Percentiles rank a stretch among this genome's conserved stretches.
Evolutionary conservation across 2,329 filamentous ascomycete genomes (phyloP).

Genomic region (Phoma herbarum): DNA sequence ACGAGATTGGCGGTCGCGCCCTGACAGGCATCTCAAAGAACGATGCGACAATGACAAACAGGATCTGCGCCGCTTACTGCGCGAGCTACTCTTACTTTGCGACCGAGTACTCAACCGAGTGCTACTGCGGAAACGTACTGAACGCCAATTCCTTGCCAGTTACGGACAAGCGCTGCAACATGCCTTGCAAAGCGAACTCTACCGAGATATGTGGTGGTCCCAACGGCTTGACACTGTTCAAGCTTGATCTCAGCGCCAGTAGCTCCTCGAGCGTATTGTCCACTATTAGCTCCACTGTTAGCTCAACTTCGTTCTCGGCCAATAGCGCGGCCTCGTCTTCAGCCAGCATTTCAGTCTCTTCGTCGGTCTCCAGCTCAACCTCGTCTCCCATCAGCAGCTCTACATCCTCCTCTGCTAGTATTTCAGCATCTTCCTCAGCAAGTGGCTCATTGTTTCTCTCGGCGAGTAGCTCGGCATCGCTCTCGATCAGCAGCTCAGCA

Average conservation of each 20-base stretch:
- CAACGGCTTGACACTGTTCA: constrained; percentile 24
- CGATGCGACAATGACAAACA: constrained; percentile 8
- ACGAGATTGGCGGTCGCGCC: constrained; percentile 5
- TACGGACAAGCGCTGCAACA: constrained; percentile 41
- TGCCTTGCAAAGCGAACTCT: constrained; percentile 15
- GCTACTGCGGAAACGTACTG: constrained; percentile 26
- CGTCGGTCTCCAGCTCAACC: neutral
- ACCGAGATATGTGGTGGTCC: constrained; percentile 27
- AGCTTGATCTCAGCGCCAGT: constrained; percentile 4
- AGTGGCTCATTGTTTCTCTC: neutral
- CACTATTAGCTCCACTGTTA: neutral
- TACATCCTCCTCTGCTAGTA: neutral
- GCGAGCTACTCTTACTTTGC: constrained; percentile 7
- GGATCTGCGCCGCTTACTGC: constrained; percentile 9
- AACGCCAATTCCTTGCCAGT: constrained; percentile 24
- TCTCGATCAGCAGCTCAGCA: neutral
- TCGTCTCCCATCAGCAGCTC: neutral
- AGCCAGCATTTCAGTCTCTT: neutral
- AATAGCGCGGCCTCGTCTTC: neutral
- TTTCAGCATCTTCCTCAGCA: neutral
- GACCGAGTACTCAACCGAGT: constrained; percentile 20
- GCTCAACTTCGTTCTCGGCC: neutral
- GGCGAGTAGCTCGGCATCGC: neutral
- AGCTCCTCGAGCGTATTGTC: neutral
- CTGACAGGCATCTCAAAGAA: constrained; percentile 7